phyloP scores from a whole-genome alignment of 2,329 filamentous ascomycete species.

The Botrytis pseudocinerea region DNA sequence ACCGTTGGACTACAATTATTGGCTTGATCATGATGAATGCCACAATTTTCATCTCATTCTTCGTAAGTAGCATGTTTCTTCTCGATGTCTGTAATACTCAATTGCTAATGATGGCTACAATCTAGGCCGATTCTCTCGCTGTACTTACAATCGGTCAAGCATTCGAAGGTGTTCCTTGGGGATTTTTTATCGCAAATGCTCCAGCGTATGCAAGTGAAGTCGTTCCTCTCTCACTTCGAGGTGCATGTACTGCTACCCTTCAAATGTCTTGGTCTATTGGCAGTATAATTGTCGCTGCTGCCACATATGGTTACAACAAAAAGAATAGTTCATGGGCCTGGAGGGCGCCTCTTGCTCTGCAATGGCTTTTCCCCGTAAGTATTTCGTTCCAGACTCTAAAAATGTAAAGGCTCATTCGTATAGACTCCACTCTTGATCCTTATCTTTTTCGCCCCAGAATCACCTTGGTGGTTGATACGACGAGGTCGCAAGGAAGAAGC shows the following conservation, averaged over 20 bases:
- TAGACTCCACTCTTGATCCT: constrained; percentile 51
- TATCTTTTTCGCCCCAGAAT: constrained; percentile 50
- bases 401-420: background rate
- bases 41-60: constrained; percentile 46
- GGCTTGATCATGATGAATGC: constrained; percentile 58
- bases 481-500: constrained; percentile 48
- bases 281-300: constrained; percentile 58
- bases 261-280: constrained; percentile 69
- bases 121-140: constrained; percentile 40
- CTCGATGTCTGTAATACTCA: background rate
- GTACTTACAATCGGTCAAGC: constrained; percentile 26
- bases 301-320: constrained; percentile 55
- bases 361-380: constrained; percentile 51
- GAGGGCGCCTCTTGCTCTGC: constrained; percentile 53
- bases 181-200: constrained; percentile 65
- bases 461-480: constrained; percentile 52
- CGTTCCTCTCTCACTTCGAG: constrained; percentile 58
- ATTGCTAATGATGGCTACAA: background rate
- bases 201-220: constrained; percentile 64
- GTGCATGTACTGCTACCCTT: constrained; percentile 60
- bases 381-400: background rate
- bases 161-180: constrained; percentile 64
- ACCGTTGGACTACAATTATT: constrained; percentile 58
- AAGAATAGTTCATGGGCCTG: constrained; percentile 42
- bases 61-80: constrained; percentile 40